Percentiles rank a stretch among this genome's conserved stretches.
Evolutionary conservation across 257 asterid genomes (phyloP).

Genomic region (Gardenia jasminoides): DNA sequence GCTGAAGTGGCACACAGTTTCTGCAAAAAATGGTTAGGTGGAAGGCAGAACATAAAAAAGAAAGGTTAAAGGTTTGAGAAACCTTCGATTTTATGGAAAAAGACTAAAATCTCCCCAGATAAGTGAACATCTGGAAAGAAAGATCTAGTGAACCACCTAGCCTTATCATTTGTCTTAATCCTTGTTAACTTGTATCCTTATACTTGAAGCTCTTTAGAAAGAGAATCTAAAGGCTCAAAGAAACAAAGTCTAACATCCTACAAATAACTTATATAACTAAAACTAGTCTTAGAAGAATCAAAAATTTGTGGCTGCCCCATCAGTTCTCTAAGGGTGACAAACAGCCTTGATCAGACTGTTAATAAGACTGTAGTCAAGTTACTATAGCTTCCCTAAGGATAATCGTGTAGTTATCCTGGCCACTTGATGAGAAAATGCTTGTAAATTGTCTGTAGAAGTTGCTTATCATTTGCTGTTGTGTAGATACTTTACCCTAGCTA

Average conservation of each 20-base stretch:
- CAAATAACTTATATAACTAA: not conserved
- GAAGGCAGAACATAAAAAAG: too few species aligned
- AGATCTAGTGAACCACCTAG: not conserved
- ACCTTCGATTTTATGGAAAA: too few species aligned
- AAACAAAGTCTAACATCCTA: too few species aligned
- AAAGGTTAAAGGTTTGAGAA: too few species aligned
- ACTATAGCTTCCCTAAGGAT: not conserved
- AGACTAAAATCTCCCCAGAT: too few species aligned
- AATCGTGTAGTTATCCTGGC: not conserved
- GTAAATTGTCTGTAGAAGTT: too few species aligned
- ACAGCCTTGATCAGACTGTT: not conserved
- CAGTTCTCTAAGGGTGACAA: not conserved
- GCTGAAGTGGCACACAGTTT: too few species aligned
- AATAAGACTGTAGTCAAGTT: not conserved
- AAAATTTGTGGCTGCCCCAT: too few species aligned
- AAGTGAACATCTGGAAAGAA: not conserved
- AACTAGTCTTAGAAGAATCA: not conserved
- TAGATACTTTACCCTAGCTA: not conserved
- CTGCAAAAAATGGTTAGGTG: too few species aligned
- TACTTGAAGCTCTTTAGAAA: not conserved
- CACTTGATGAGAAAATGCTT: too few species aligned
- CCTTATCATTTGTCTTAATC: too few species aligned
- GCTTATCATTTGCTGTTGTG: not conserved
- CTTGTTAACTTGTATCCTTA: too few species aligned
- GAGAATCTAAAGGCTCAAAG: not conserved